A percentile compares a stretch with the other conserved stretches of the same genome.
Conservation (phyloP, 2,329 filamentous ascomycete species). For the Cryphonectria nitschkei region DNA sequence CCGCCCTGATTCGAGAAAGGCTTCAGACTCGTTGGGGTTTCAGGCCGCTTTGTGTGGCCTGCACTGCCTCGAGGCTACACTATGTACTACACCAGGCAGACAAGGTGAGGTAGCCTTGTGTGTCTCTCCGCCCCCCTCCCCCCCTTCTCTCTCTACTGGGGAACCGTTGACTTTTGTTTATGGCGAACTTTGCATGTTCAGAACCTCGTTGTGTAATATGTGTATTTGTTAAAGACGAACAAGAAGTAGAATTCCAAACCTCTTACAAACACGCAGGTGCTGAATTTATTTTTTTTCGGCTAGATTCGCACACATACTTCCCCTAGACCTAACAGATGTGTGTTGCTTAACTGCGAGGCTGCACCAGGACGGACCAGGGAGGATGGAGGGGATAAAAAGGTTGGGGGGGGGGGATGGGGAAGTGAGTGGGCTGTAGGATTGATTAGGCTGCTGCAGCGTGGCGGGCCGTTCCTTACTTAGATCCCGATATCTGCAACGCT, state of each 20-base stretch:
- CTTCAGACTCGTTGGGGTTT: slow-evolving; percentile 27
- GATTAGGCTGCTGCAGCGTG: slow-evolving; percentile 3
- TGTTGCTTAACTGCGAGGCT: too few relatives aligned
- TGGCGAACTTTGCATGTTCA: too few relatives aligned
- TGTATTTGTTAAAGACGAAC: too few relatives aligned
- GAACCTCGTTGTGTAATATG: too few relatives aligned
- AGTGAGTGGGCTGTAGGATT: slow-evolving; percentile 2
- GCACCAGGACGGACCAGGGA: background rate
- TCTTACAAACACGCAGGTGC: too few relatives aligned
- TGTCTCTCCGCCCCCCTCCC: background rate
- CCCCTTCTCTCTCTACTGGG: too few relatives aligned
- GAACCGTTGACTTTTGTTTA: too few relatives aligned
- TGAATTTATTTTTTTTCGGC: too few relatives aligned
- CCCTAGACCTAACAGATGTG: too few relatives aligned
- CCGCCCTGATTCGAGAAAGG: background rate
- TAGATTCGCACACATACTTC: too few relatives aligned
- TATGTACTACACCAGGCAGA: background rate
- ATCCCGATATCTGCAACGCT: background rate
- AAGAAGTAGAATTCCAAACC: too few relatives aligned
- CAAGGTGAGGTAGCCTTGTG: background rate
- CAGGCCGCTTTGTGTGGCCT: slow-evolving; percentile 1
- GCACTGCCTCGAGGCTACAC: too few relatives aligned
- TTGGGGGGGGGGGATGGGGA: background rate
- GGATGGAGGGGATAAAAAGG: background rate
- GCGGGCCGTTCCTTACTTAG: background rate